These are phyloP conservation scores for Ogataea corticis DNA, from an alignment of 805 yeast species.

Conservation along the genomic window DNA sequence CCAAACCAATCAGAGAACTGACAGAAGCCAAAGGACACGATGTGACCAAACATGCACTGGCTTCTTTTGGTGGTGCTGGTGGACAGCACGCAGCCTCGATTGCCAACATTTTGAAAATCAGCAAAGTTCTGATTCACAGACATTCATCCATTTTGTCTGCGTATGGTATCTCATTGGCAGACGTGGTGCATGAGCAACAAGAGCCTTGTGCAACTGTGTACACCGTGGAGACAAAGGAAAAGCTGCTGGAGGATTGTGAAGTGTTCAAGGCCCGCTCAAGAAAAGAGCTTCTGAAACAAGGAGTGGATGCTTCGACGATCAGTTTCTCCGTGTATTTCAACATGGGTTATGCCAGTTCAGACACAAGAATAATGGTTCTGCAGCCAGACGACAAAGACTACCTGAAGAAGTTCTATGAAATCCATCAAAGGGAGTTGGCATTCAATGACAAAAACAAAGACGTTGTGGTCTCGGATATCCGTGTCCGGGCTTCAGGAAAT, in stretches of 20 bases:
- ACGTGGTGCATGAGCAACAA: slow-evolving; percentile 34
- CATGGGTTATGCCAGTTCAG: slow-evolving; percentile 48
- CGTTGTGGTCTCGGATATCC: slow-evolving; percentile 32
- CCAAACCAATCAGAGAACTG: slow-evolving; percentile 74
- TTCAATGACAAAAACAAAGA: slow-evolving; percentile 29
- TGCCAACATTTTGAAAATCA: slow-evolving; percentile 66
- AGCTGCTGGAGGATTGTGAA: slow-evolving; percentile 14
- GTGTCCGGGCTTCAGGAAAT: slow-evolving; percentile 69
- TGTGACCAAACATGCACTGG: slow-evolving; percentile 61
- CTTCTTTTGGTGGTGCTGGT: slow-evolving; percentile 87
- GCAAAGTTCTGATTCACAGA: slow-evolving; percentile 65
- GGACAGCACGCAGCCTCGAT: slow-evolving; percentile 81
- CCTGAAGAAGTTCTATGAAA: slow-evolving; percentile 23
- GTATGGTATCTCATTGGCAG: slow-evolving; percentile 70
- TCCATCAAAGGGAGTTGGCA: slow-evolving; percentile 36
- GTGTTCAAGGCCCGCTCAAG: neutral
- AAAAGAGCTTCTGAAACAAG: slow-evolving; percentile 25
- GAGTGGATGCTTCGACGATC: slow-evolving; percentile 15
- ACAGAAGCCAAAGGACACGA: slow-evolving; percentile 79
- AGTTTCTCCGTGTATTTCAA: slow-evolving; percentile 49
- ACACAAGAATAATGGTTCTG: slow-evolving; percentile 32
- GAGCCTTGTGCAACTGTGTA: slow-evolving; percentile 27
- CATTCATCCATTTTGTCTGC: slow-evolving; percentile 46
- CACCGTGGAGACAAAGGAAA: slow-evolving; percentile 10
- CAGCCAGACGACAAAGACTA: slow-evolving; percentile 26